Evolutionary conservation across 768 basidiomycete genomes (phyloP).

Genomic region (Ephemerocybe angulata): DNA sequence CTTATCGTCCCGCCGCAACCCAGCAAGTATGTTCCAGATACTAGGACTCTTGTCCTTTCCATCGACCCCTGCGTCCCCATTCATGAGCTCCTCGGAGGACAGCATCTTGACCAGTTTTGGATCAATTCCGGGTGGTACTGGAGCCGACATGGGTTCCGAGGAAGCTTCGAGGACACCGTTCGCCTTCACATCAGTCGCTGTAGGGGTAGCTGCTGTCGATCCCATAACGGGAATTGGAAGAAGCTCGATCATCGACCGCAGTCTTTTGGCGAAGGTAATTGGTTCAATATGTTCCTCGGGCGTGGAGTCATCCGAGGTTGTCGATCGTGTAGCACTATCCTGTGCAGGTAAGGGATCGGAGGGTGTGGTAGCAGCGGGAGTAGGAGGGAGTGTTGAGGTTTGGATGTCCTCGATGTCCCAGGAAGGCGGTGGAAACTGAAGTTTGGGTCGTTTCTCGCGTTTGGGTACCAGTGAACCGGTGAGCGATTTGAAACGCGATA

Average conservation of each 20-base stretch:
- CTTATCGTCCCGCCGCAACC: slow-evolving; percentile 23
- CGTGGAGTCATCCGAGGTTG: slow-evolving; percentile 12
- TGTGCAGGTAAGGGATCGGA: background rate
- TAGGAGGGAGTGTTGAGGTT: slow-evolving; percentile 4
- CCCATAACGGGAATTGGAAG: slow-evolving; percentile 29
- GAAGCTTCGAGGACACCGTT: background rate
- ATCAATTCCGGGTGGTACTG: slow-evolving; percentile 43
- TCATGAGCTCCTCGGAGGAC: slow-evolving; percentile 63
- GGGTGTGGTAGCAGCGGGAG: background rate
- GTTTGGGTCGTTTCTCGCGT: slow-evolving; percentile 12
- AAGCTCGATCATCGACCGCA: slow-evolving; percentile 34
- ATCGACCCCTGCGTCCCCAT: slow-evolving; percentile 37
- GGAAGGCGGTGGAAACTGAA: slow-evolving; percentile 45
- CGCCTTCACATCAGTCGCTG: background rate
- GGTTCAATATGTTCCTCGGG: slow-evolving; percentile 26
- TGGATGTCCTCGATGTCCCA: slow-evolving; percentile 39
- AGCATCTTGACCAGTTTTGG: slow-evolving; percentile 47
- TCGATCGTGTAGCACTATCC: slow-evolving; percentile 1
- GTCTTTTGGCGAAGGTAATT: slow-evolving; percentile 33
- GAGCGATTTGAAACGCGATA: slow-evolving; percentile 35
- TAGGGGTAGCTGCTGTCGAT: slow-evolving; percentile 12
- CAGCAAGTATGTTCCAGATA: slow-evolving; percentile 60
- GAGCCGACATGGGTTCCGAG: slow-evolving; percentile 23
- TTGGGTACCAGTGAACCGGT: slow-evolving; percentile 22
- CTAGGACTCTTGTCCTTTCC: slow-evolving; percentile 35